Evolutionary conservation across 1,284 basidiomycete species (phyloP).

Genomic region (Ustilago nuda): DNA sequence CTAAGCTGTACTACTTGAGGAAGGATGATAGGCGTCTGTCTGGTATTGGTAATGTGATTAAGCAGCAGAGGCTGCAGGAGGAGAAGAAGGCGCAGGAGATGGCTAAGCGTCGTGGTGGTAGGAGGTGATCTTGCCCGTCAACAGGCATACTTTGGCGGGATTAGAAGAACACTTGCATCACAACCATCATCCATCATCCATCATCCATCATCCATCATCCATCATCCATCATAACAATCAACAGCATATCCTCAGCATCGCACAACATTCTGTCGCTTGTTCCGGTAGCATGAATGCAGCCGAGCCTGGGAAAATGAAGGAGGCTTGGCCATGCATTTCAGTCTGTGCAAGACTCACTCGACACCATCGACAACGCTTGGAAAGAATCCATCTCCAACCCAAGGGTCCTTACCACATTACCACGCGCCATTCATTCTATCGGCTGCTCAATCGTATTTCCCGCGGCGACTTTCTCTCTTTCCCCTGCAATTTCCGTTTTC

Average conservation of each 20-base stretch:
- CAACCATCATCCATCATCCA: background rate
- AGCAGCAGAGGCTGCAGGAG: constrained; percentile 53
- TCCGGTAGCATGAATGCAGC: background rate
- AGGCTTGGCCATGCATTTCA: background rate
- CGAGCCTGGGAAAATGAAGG: background rate
- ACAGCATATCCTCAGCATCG: background rate
- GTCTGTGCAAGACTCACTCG: background rate
- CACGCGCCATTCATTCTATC: background rate
- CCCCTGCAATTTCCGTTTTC: background rate
- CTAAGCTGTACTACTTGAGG: constrained; percentile 67
- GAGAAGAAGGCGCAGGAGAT: constrained; percentile 50
- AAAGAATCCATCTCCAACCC: background rate
- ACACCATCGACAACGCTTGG: background rate
- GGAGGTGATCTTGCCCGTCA: constrained; percentile 19
- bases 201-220: background rate
- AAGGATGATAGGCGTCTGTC: constrained; percentile 62
- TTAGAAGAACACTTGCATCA: background rate
- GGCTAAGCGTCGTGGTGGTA: constrained; percentile 39
- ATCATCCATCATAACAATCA: background rate
- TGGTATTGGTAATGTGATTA: constrained; percentile 58
- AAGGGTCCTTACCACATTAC: background rate
- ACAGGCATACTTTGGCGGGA: background rate
- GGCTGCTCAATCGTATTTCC: background rate
- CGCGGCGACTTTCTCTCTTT: background rate
- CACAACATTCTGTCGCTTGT: background rate